Base-by-base conservation (phyloP, 208 protist genomes). In the Acanthamoeba sp. region DNA sequence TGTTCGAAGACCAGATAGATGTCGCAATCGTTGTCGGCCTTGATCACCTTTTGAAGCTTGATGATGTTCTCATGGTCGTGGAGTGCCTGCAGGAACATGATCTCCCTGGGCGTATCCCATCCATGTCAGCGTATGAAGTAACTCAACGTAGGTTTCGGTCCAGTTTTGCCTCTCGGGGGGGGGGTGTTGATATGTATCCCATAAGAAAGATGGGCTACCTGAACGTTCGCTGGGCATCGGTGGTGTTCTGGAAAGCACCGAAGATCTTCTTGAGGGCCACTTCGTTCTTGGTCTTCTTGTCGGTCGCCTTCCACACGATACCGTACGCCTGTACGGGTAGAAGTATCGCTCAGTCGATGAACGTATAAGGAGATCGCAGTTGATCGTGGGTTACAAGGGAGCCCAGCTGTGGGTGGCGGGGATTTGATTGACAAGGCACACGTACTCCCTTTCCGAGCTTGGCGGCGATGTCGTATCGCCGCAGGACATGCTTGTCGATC, bases 1-100 rank as follows among this genome's bases (percentile, higher is more conserved):
- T 99, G 99, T 96, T 99, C 99, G 93, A 99, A 99, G 20, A 99
- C 98, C 18, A 99, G 96, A 95, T 99, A 99, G 91, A 99, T 99
- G 95, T 99, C 99, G 42, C 98, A 97, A 93, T 99, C 98, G 95
- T 99, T 99, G 84, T 99, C 97, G 34, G 98, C 98, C 88, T 99
- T 99, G 76, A 99, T 97, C 0, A 99, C 99, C 92, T 99, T 98
- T 45, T 99, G 96, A 40, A 99, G 95, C 91, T 98, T 98, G 87
- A 99, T 99, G 80, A 99, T 99, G 96, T 99, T 99, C n/a, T 99
- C 98, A 96, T 99, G 99, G 29, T 98, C 97, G 76, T 78, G 45
- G 62, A 99, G 93, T 42, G 62, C 93, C 91, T 99, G 99, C 2
- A 94, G 45, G 34, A 94, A 94, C 91, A 94, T 94, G 78, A 94